These are phyloP conservation scores for Telfairia occidentalis DNA, from an alignment of 331 rosid genomes.

Conservation along the genomic window DNA sequence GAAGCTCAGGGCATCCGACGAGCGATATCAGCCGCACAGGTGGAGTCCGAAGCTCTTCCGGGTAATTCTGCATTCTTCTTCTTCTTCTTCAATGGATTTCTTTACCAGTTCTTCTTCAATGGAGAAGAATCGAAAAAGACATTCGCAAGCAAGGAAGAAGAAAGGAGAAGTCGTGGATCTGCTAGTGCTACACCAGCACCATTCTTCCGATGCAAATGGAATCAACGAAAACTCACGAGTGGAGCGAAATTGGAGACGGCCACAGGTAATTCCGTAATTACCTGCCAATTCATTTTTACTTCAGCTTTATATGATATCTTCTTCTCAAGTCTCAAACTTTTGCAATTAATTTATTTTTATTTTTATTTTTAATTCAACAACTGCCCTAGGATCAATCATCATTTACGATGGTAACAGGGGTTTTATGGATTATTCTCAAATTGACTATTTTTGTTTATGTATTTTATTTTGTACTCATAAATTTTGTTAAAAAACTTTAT, in stretches of 20 bases:
- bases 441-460: too few species aligned
- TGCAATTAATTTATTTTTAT: too few species aligned
- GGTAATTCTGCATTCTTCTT: constrained; percentile 62
- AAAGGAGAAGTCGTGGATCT: constrained; percentile 1
- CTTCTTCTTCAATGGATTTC: constrained; percentile 3
- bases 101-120: neutral
- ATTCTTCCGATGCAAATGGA: neutral
- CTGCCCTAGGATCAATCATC: too few species aligned
- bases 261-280: neutral
- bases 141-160: neutral
- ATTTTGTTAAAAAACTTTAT: too few species aligned
- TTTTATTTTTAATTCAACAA: too few species aligned
- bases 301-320: too few species aligned
- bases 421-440: too few species aligned
- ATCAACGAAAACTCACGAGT: neutral
- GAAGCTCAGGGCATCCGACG: constrained; percentile 68
- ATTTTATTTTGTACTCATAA: too few species aligned
- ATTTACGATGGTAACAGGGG: too few species aligned
- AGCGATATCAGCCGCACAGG: constrained; percentile 61
- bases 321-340: too few species aligned
- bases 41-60: constrained; percentile 81
- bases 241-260: neutral
- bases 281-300: constrained; percentile 1
- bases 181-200: neutral
- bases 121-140: neutral